These are phyloP conservation scores for Spinellus fusiger DNA, from an alignment of 192 early-diverging fungal genomes.

Conservation along the genomic window DNA sequence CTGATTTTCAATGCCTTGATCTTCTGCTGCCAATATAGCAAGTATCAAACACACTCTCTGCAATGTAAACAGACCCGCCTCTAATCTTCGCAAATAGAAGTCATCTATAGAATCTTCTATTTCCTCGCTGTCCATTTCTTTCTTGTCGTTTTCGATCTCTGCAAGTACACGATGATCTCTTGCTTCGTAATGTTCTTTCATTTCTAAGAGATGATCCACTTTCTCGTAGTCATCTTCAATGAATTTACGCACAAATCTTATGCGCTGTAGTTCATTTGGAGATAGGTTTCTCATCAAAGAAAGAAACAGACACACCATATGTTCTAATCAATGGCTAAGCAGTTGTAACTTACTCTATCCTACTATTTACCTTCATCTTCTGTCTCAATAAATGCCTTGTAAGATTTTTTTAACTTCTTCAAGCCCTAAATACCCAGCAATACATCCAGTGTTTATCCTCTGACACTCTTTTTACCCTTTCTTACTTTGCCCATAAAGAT, in stretches of 20 bases:
- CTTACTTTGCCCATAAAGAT: constrained; percentile 73
- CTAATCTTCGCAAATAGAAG: constrained; percentile 61
- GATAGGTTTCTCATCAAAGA: constrained; percentile 70
- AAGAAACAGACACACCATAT: constrained; percentile 75
- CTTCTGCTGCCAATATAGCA: constrained; percentile 58
- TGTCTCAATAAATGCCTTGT: constrained; percentile 68
- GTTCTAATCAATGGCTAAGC: constrained; percentile 46
- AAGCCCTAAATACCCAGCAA: constrained; percentile 41
- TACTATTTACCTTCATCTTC: constrained; percentile 65
- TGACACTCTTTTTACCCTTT: background rate
- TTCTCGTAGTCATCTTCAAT: constrained; percentile 73
- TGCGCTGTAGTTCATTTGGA: constrained; percentile 49
- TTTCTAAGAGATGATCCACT: constrained; percentile 75
- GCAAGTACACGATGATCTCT: constrained; percentile 52
- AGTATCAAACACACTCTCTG: constrained; percentile 68
- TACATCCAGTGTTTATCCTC: background rate
- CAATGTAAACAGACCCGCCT: constrained; percentile 76
- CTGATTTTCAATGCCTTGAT: constrained; percentile 12
- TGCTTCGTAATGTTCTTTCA: constrained; percentile 63
- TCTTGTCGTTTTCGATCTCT: constrained; percentile 45
- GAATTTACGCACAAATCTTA: constrained; percentile 81
- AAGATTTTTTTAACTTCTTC: constrained; percentile 71
- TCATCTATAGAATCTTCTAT: constrained; percentile 58
- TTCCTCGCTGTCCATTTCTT: constrained; percentile 47
- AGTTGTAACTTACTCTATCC: background rate